Base-by-base conservation (phyloP, 805 yeast species). In the Scheffersomyces amazonensis region DNA sequence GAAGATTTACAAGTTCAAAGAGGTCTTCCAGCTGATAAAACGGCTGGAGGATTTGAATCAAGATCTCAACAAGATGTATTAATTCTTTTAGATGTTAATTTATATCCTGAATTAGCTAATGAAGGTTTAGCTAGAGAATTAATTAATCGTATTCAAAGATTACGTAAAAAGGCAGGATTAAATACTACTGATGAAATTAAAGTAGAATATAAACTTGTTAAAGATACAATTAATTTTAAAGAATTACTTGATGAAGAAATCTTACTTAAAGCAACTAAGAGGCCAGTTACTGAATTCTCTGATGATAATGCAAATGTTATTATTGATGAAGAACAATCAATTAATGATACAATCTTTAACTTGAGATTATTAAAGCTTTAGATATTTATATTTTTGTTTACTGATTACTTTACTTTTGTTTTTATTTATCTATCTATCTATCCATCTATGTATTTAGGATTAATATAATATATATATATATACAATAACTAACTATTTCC, bases 81-180 rank as follows among this genome's bases (percentile, higher is more conserved):
- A 62, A 76, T 91, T 58, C 84, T 93, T 47, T 73, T 93, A 63
- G 99, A 93, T 57, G 84, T 87, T 49, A 87, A 84, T 50, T 68
- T 89, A 39, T 84, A 93, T 59, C 87, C 88, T 30, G 96, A 90
- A 52, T 75, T 91, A 63, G 83, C 83, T 69, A 81, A 87, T 34
- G 98, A 93, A 71, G 98, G 98, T 63, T 74, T 87, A 53, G 96
- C 96, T 5, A 87, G 99, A 73, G 98, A 93, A 66, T 76, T 93
- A 58, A 79, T 93, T 57, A 93, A 93, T 78, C 89, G 99, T 69
- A 88, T 93, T 50, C 99, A 93, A 76, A 84, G 96, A 65, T 79
- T 90, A 60, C 85, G 99, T 70, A 93, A 93, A 83, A 89, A 90
- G 77, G 89, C 87, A 47, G 96, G 96, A 23, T 75, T 93, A 57